phyloP scores from a whole-genome alignment of 148 eudicot genomes.

The Amaranthus palmeri region DNA sequence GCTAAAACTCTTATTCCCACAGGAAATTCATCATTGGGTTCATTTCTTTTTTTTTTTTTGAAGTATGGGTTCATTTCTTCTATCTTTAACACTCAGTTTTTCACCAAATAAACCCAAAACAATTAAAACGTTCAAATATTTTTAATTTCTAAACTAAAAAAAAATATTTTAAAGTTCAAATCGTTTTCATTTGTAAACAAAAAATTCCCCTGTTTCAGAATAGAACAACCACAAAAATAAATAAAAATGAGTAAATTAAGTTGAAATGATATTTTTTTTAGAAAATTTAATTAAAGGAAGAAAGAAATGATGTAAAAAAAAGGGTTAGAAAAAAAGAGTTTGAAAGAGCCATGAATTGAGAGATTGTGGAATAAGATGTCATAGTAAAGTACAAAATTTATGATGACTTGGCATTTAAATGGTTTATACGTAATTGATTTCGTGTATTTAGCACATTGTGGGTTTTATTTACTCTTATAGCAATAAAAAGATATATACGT shows the following conservation, averaged over 20 bases:
- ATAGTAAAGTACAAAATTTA: not conserved
- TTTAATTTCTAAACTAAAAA: too few relatives aligned
- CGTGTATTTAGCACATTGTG: too few relatives aligned
- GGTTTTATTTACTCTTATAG: too few relatives aligned
- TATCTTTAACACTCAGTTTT: conserved; percentile 41
- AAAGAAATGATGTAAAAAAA: conserved; percentile 6
- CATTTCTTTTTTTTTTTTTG: conserved; percentile 22
- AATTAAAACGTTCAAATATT: not conserved
- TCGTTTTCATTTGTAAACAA: conserved; percentile 11
- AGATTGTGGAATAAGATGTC: not conserved
- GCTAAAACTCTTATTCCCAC: conserved; percentile 64
- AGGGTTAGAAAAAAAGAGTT: not conserved
- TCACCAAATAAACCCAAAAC: not conserved
- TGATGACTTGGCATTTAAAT: too few relatives aligned
- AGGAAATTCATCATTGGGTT: conserved; percentile 40
- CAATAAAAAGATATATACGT: too few relatives aligned
- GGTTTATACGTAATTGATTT: too few relatives aligned
- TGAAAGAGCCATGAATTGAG: not conserved
- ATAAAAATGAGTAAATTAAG: too few relatives aligned
- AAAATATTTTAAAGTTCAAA: conserved; percentile 11
- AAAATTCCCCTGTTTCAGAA: conserved; percentile 20
- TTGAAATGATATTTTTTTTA: not conserved
- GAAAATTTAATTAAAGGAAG: conserved; percentile 14
- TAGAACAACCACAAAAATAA: conserved; percentile 8
- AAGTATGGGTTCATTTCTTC: too few relatives aligned